Evolutionary conservation across 2,329 filamentous ascomycete genomes (phyloP), one percentile per base, ranked within the genome.

Genomic region (Capronia americana): DNA sequence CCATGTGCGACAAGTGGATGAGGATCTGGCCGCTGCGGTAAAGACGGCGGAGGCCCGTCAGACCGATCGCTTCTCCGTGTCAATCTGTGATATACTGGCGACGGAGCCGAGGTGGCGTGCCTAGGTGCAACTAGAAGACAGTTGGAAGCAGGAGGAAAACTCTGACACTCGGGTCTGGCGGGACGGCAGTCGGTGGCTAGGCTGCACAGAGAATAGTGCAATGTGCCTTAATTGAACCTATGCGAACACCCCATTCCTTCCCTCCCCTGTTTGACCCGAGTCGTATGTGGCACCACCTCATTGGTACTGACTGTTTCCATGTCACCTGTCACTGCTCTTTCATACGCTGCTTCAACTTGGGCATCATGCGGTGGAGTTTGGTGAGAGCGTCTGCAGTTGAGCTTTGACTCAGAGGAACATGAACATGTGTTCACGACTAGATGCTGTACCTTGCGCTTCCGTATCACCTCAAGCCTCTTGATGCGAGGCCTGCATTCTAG

Each of bases 401-500:
- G 34, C 46, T 41, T 46, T 24, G 23, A 41, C 14, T 12, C 4
- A 24, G 46, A 67, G 32, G 65, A 67, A 67, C 65, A 65, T 65
- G 65, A 67, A 67, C 65, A 67, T 67, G 65, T 64, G 65, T 67
- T 67, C 65, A 60, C 61, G 51, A 26, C 54, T 44, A 34, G 53
- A 58, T 63, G 44, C 54, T 62, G 64, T 66, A 63, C 64, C 64
- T 63, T 53, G 64, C 54, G 30, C 64, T 41, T 55, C 59, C 38
- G 59, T 60, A 41, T 26, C 64, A 66, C 64, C 62, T 24, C 14
- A 20, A 48, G 56, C 20, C 61, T 20, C 23, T 34, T 6, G 5
- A 26, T 6, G n/a, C 44, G n/a, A 30, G 20, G 23, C n/a, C 20
- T 54, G 28, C 20, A 23, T 34, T n/a, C 38, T 32, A 12, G 41